A percentile compares a stretch with the other conserved stretches of the same genome.
phyloP scores from a whole-genome alignment of 192 early-diverging fungal genomes.

The Diversispora eburnea region DNA sequence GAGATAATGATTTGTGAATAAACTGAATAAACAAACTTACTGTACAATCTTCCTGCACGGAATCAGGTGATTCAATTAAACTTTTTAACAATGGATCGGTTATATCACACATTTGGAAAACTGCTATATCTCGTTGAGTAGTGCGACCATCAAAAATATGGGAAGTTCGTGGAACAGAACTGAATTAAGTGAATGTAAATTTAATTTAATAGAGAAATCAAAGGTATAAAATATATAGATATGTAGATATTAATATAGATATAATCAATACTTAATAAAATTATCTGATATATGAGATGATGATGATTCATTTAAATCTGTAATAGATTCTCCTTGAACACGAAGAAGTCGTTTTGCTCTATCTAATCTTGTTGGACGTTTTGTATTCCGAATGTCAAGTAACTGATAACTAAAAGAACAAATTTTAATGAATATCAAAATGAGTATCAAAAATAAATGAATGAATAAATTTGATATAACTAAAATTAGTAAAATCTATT shows the following conservation, averaged over 20 bases:
- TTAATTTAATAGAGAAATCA: no score
- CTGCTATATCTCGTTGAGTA: neutral
- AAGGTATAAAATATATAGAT: neutral
- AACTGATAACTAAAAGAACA: constrained; percentile 24
- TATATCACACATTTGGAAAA: constrained; percentile 35
- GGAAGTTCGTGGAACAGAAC: neutral
- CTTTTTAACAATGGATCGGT: constrained; percentile 30
- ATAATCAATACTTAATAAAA: neutral
- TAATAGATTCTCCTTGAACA: neutral
- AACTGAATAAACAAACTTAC: neutral
- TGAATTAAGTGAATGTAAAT: neutral
- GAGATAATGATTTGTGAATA: neutral
- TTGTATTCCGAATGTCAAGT: constrained; percentile 18
- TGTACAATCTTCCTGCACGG: constrained; percentile 4
- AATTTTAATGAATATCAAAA: neutral
- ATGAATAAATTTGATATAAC: neutral
- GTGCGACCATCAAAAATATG: constrained; percentile 29
- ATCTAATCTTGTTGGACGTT: constrained; percentile 5
- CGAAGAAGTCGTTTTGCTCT: constrained; percentile 17
- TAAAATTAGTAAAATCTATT: neutral
- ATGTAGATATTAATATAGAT: neutral
- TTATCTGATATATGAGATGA: neutral
- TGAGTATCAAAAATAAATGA: neutral
- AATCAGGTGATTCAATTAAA: constrained; percentile 29
- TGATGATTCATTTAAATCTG: neutral